Evolutionary conservation across 345 rosid genomes (phyloP).

Genomic region (Psidium guajava): DNA sequence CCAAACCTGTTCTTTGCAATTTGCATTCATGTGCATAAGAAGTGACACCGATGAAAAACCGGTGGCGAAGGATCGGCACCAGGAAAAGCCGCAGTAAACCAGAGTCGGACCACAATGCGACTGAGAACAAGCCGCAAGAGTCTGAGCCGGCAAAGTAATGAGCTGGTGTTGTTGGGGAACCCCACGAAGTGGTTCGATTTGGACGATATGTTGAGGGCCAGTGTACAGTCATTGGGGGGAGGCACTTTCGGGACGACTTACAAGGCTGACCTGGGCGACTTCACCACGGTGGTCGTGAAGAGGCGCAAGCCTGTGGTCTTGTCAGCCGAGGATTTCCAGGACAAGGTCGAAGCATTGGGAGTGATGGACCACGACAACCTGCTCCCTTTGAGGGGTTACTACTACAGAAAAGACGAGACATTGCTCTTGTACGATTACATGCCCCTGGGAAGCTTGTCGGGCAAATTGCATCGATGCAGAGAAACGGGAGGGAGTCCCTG

Average conservation of each 20-base stretch:
- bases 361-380: background rate
- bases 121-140: too few relatives aligned
- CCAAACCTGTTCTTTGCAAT: background rate
- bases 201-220: background rate
- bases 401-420: background rate
- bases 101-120: too few relatives aligned
- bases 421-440: background rate
- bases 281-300: background rate
- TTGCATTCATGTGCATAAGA: background rate
- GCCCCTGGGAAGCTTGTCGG: background rate
- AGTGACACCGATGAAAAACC: background rate
- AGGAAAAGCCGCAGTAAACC: background rate
- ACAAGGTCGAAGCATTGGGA: background rate
- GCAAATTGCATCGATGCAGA: slow-evolving; percentile 6
- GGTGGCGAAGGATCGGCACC: background rate
- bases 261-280: background rate
- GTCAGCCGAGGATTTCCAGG: background rate
- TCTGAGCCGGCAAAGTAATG: background rate
- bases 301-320: background rate
- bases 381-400: background rate
- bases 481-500: slow-evolving; percentile 49
- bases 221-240: background rate
- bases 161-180: background rate
- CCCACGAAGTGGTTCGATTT: background rate
- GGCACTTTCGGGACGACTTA: background rate